These are phyloP conservation scores for Leishmania major DNA, from an alignment of 208 protist species.

Conservation along the genomic window DNA sequence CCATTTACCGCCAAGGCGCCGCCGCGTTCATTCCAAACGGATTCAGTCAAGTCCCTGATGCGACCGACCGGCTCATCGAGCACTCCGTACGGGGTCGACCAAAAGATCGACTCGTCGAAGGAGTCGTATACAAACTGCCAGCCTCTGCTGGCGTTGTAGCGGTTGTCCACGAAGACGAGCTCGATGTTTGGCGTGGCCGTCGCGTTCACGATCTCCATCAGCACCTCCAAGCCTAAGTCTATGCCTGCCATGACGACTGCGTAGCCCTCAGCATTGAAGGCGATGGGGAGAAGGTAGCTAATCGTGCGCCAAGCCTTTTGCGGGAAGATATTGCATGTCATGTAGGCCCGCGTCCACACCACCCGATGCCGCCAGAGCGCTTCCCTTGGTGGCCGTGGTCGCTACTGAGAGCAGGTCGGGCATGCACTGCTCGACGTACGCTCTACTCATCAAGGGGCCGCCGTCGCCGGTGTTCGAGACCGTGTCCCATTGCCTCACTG, in stretches of 20 bases:
- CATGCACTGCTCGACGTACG: conserved; percentile 27
- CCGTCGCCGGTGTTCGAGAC: conserved; percentile 3
- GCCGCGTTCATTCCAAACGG: conserved; percentile 29
- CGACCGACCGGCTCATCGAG: conserved; percentile 27
- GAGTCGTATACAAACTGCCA: conserved; percentile 52
- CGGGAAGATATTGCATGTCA: conserved; percentile 25
- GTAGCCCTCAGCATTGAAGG: conserved; percentile 25
- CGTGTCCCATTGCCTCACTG: conserved; percentile 18
- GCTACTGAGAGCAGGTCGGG: conserved; percentile 22
- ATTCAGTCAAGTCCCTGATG: conserved; percentile 37
- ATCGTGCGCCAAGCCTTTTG: conserved; percentile 26
- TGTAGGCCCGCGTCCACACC: conserved; percentile 31
- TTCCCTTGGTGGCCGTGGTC: conserved; percentile 21
- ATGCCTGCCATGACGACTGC: conserved; percentile 35
- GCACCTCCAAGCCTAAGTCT: conserved; percentile 37
- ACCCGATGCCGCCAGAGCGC: conserved; percentile 24
- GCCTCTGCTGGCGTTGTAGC: conserved; percentile 28
- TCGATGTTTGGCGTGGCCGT: conserved; percentile 41
- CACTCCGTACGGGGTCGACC: conserved; percentile 34
- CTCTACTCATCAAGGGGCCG: conserved; percentile 20
- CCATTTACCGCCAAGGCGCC: conserved; percentile 32
- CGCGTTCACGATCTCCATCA: conserved; percentile 38
- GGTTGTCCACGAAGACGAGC: conserved; percentile 44
- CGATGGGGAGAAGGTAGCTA: conserved; percentile 41
- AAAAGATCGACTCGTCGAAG: conserved; percentile 38